Evolutionary conservation across 176 grass and related monocot genomes (phyloP).

Genomic region (Leersia perrieri): DNA sequence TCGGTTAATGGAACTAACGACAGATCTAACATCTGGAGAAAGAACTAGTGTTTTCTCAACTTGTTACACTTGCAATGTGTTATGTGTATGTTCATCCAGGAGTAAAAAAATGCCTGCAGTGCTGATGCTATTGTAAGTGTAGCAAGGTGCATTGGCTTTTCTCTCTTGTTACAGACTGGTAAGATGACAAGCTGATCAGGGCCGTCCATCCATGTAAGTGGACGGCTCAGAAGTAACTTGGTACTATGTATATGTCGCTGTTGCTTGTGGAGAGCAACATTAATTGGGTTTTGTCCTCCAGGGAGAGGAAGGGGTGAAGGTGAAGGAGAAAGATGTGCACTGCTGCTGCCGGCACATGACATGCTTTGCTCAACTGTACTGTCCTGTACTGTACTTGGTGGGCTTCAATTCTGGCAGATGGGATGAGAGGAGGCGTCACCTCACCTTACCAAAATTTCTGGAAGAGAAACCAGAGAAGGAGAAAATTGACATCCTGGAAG

Average conservation of each 20-base stretch:
- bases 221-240: neutral
- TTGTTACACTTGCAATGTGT: neutral
- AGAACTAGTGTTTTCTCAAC: neutral
- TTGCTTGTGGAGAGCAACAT: neutral
- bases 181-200: neutral
- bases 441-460: neutral
- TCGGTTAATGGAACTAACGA: neutral
- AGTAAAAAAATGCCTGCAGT: neutral
- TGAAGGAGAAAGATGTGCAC: neutral
- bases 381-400: slow-evolving; percentile 20
- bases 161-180: neutral
- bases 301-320: neutral
- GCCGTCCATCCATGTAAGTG: neutral
- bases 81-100: neutral
- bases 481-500: no score
- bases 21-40: neutral
- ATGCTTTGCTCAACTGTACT: slow-evolving; percentile 18
- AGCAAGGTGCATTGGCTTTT: neutral
- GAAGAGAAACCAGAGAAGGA: neutral
- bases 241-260: neutral
- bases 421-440: neutral
- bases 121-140: neutral
- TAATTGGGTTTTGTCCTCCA: slow-evolving; percentile 24
- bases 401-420: slow-evolving; percentile 33
- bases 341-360: slow-evolving; percentile 32